A percentile compares a stretch with the other conserved stretches of the same genome.
Evolutionary conservation across 768 basidiomycete species (phyloP).

Genomic region (Cystoderma amianthinum): DNA sequence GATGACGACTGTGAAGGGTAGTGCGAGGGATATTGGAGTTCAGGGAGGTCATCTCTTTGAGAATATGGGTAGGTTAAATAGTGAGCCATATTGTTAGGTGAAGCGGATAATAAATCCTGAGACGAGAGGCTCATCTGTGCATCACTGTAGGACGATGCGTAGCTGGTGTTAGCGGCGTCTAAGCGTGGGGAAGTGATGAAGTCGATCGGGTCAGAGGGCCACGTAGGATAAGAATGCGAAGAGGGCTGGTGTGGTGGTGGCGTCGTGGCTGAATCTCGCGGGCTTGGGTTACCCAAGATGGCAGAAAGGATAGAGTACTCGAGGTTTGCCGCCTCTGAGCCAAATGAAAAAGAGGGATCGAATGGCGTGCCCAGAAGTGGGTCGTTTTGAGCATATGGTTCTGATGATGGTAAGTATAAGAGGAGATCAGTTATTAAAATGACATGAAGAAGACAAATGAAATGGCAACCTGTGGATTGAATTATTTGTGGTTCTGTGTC

Average conservation of each 20-base stretch:
- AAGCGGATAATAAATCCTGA: conserved; percentile 22
- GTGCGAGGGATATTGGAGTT: conserved; percentile 30
- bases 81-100: conserved; percentile 27
- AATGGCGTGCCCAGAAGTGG: conserved; percentile 56
- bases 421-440: conserved; percentile 7
- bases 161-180: conserved; percentile 14
- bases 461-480: conserved; percentile 23
- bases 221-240: conserved; percentile 28
- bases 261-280: conserved; percentile 34
- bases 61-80: conserved; percentile 44
- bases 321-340: conserved; percentile 85
- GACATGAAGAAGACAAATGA: conserved; percentile 8
- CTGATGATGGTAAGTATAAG: conserved; percentile 26
- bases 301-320: conserved; percentile 94
- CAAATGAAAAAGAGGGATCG: conserved; percentile 62
- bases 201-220: conserved; percentile 36
- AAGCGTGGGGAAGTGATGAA: conserved; percentile 28
- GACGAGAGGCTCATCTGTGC: conserved; percentile 26
- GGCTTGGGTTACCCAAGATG: conserved; percentile 78
- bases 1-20: conserved; percentile 20
- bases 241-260: conserved; percentile 30
- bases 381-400: conserved; percentile 48
- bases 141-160: conserved; percentile 26
- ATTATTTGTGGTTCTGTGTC: conserved; percentile 25
- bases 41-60: conserved; percentile 27